A percentile compares a stretch with the other conserved stretches of the same genome.
Evolutionary conservation across 129 eudicot species (phyloP).

Genomic region (Artemisia annua): DNA sequence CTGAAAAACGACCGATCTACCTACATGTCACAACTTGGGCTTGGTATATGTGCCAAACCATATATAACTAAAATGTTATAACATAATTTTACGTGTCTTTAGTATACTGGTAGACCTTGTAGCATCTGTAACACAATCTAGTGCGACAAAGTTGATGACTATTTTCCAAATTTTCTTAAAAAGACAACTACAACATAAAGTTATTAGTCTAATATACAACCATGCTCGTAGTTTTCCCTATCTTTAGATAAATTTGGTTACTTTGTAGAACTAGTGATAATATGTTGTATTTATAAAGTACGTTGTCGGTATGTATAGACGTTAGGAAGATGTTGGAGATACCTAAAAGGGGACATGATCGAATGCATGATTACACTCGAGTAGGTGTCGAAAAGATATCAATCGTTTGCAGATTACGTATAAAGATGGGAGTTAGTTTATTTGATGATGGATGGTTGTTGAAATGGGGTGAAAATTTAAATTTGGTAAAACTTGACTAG

Average conservation of each 20-base stretch:
- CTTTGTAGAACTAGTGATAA: background rate
- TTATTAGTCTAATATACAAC: no score
- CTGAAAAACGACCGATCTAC: no score
- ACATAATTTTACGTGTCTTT: no score
- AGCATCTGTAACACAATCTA: no score
- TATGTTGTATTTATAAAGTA: background rate
- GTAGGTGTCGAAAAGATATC: conserved; percentile 11
- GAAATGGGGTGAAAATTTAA: background rate
- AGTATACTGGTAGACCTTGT: no score
- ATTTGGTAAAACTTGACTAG: conserved; percentile 23
- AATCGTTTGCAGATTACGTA: background rate
- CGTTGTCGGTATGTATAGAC: background rate
- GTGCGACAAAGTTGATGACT: no score
- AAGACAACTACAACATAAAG: no score
- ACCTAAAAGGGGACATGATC: conserved; percentile 4
- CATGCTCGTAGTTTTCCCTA: no score
- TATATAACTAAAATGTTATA: no score
- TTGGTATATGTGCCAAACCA: no score
- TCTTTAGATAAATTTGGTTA: background rate
- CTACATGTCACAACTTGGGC: no score
- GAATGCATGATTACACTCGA: conserved; percentile 1
- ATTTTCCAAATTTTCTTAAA: no score
- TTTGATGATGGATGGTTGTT: conserved; percentile 29
- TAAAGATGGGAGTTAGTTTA: conserved; percentile 15
- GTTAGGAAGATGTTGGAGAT: background rate